Evolutionary conservation across 495 filamentous ascomycete genomes (phyloP).

Genomic region (Trichoderma gamsii): DNA sequence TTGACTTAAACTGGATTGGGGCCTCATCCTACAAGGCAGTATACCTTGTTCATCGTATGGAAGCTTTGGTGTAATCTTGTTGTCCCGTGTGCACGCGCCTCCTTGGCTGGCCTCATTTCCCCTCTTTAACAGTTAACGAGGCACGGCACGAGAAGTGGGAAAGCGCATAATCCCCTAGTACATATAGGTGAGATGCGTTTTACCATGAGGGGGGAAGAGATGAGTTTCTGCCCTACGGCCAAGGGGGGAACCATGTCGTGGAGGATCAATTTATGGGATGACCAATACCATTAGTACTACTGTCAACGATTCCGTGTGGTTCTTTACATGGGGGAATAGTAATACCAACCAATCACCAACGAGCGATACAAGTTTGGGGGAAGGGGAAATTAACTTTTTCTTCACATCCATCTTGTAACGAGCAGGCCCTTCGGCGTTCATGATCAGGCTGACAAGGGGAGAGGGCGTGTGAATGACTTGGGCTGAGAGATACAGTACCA

Average conservation of each 20-base stretch:
- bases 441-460: background rate
- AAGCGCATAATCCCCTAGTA: background rate
- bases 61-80: too few species aligned
- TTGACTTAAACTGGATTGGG: background rate
- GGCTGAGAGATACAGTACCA: background rate
- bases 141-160: background rate
- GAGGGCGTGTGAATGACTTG: background rate
- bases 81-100: too few species aligned
- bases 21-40: background rate
- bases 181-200: background rate
- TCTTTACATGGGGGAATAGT: background rate
- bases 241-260: background rate
- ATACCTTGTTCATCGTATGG: too few species aligned
- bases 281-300: background rate
- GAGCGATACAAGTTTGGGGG: background rate
- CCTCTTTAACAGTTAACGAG: background rate
- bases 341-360: background rate
- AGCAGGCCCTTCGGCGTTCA: background rate
- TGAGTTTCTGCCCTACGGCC: constrained; percentile 2
- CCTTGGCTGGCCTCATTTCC: too few species aligned
- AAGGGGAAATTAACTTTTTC: background rate
- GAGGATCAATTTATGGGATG: background rate
- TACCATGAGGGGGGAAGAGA: background rate
- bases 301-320: background rate
- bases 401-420: background rate